Conservation (phyloP, 208 protist genomes). For the Herpetomonas samuelpessoai region DNA sequence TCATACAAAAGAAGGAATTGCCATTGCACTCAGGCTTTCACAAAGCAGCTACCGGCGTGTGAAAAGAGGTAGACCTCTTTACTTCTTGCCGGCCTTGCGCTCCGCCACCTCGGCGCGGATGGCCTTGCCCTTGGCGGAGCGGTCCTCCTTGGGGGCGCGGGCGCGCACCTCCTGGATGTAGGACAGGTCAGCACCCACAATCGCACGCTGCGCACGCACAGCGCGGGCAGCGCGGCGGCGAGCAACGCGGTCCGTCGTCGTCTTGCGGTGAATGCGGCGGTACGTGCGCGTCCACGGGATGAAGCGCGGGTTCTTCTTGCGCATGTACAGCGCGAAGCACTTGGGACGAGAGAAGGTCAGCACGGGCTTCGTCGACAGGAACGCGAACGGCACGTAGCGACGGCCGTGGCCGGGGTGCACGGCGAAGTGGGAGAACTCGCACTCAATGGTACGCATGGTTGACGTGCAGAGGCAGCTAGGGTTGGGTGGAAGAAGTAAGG, state of each 20-base stretch:
- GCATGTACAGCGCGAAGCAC: constrained; percentile 91
- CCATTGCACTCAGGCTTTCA: no score
- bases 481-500: no score
- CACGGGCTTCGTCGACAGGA: constrained; percentile 93
- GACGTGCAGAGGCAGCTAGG: no score
- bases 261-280: constrained; percentile 93
- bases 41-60: no score
- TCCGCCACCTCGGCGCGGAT: constrained; percentile 86
- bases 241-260: constrained; percentile 74
- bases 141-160: constrained; percentile 67
- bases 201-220: constrained; percentile 73
- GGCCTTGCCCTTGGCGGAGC: constrained; percentile 87
- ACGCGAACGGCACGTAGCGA: constrained; percentile 92
- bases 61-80: constrained; percentile 16
- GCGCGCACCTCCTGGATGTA: constrained; percentile 89
- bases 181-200: constrained; percentile 86
- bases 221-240: constrained; percentile 80
- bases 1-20: no score
- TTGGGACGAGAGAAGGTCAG: constrained; percentile 90
- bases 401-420: constrained; percentile 94
- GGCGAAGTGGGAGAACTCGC: constrained; percentile 92
- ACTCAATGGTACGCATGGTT: constrained; percentile 92
- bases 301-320: constrained; percentile 95
- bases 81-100: constrained; percentile 92
- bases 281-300: constrained; percentile 92